These are phyloP conservation scores for Simmondsia chinensis DNA, from an alignment of 148 eudicot genomes.

Conservation along the genomic window DNA sequence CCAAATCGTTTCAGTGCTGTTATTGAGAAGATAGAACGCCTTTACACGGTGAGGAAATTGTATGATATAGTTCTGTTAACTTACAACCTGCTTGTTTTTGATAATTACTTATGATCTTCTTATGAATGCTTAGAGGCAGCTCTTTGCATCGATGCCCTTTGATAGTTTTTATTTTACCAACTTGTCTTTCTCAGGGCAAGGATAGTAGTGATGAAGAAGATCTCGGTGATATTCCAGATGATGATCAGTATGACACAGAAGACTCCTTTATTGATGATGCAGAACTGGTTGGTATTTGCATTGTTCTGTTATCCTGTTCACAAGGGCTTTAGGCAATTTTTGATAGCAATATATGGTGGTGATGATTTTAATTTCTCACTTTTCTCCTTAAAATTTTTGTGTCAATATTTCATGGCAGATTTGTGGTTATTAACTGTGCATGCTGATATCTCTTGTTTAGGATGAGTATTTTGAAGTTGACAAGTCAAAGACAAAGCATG, in stretches of 20 bases:
- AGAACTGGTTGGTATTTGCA: slow-evolving; percentile 68
- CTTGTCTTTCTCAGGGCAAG: slow-evolving; percentile 46
- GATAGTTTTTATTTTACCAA: background rate
- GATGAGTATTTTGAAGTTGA: slow-evolving; percentile 99
- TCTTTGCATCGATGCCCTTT: no score
- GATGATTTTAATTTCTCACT: no score
- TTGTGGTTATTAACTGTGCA: background rate
- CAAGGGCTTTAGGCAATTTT: no score
- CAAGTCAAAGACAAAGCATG: slow-evolving; percentile 89
- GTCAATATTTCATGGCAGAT: no score
- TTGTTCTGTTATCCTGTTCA: background rate
- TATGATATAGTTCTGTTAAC: no score
- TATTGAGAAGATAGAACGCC: slow-evolving; percentile 88
- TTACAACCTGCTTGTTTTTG: no score
- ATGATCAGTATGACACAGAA: slow-evolving; percentile 96
- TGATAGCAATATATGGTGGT: no score
- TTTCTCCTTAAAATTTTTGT: slow-evolving; percentile 1
- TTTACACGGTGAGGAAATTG: slow-evolving; percentile 62
- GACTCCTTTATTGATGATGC: slow-evolving; percentile 98
- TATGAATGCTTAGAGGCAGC: no score
- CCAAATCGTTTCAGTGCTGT: slow-evolving; percentile 75
- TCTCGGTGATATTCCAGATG: slow-evolving; percentile 77
- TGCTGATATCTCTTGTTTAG: slow-evolving; percentile 34
- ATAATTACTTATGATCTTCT: no score
- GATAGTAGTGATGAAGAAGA: slow-evolving; percentile 96